These are phyloP conservation scores for Neurospora crassa DNA, from an alignment of 2,329 filamentous ascomycete genomes.

Conservation along the genomic window DNA sequence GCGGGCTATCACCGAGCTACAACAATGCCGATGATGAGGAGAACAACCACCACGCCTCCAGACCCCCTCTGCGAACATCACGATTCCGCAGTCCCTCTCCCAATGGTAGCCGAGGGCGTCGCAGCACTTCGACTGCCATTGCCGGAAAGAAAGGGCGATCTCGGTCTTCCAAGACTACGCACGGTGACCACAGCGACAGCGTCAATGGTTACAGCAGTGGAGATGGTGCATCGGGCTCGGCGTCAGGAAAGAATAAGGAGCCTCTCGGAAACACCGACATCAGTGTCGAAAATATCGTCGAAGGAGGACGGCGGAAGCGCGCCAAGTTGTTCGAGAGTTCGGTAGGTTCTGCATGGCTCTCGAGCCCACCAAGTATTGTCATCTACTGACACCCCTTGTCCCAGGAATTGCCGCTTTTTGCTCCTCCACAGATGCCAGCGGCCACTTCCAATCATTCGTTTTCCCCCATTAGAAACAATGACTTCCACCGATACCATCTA, in stretches of 20 bases:
- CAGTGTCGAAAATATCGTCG: constrained; percentile 95
- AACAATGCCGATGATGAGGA: constrained; percentile 45
- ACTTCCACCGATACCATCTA: constrained; percentile 61
- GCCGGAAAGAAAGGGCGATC: constrained; percentile 56
- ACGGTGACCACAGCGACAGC: constrained; percentile 57
- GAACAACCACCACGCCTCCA: constrained; percentile 52
- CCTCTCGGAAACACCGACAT: constrained; percentile 92
- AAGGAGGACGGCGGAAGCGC: constrained; percentile 88
- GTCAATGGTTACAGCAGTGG: constrained; percentile 77
- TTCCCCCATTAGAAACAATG: constrained; percentile 76
- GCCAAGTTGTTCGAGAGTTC: constrained; percentile 87
- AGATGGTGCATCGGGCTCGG: constrained; percentile 68
- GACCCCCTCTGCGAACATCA: constrained; percentile 61
- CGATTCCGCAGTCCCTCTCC: constrained; percentile 73
- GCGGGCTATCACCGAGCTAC: constrained; percentile 40
- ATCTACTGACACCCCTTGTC: constrained; percentile 15
- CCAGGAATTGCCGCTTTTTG: constrained; percentile 92
- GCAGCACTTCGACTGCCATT: constrained; percentile 63
- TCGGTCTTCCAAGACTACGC: constrained; percentile 57
- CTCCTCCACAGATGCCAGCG: constrained; percentile 85
- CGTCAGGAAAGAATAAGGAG: constrained; percentile 71
- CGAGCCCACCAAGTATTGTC: constrained; percentile 3
- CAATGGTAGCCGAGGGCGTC: constrained; percentile 55
- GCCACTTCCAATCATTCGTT: constrained; percentile 96
- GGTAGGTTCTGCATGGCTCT: constrained; percentile 51